These are phyloP conservation scores for Paspalum vaginatum DNA, from an alignment of 176 grass and related monocot genomes.

Conservation along the genomic window DNA sequence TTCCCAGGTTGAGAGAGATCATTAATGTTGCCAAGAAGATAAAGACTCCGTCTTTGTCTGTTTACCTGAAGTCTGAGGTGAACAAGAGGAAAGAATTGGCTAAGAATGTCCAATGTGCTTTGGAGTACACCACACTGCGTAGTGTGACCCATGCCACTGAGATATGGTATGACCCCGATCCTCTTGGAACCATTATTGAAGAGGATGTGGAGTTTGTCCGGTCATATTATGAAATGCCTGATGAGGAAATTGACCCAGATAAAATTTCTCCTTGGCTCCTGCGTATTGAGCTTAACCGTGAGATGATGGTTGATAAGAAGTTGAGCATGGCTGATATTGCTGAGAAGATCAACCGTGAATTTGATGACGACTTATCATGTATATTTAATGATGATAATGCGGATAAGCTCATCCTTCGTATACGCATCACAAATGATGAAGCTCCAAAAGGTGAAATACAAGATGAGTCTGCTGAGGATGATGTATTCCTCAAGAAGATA, in stretches of 20 bases:
- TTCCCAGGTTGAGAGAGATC: slow-evolving; percentile 96
- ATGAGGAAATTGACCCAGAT: slow-evolving; percentile 89
- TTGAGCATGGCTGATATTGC: slow-evolving; percentile 98
- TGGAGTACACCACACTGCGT: slow-evolving; percentile 93
- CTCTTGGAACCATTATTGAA: slow-evolving; percentile 86
- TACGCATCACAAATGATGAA: slow-evolving; percentile 97
- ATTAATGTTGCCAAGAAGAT: slow-evolving; percentile 99
- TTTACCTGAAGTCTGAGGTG: slow-evolving; percentile 83
- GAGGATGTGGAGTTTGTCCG: slow-evolving; percentile 95
- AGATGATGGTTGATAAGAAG: slow-evolving; percentile 99
- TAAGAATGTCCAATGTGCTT: slow-evolving; percentile 97
- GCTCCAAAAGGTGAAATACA: slow-evolving; percentile 92
- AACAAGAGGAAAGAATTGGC: slow-evolving; percentile 87
- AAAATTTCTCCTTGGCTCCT: slow-evolving; percentile 96
- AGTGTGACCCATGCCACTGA: slow-evolving; percentile 99
- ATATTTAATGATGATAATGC: slow-evolving; percentile 99
- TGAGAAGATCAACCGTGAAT: slow-evolving; percentile 96
- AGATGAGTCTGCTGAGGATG: slow-evolving; percentile 95
- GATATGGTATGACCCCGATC: slow-evolving; percentile 97
- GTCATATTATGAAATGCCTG: slow-evolving; percentile 98
- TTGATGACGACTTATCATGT: slow-evolving; percentile 90
- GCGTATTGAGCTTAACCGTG: slow-evolving; percentile 93
- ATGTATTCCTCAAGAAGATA: slow-evolving; percentile 91
- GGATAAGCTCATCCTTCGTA: slow-evolving; percentile 96
- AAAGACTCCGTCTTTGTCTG: slow-evolving; percentile 92